phyloP scores from a whole-genome alignment of 306 rosid genomes.

The Fragaria ananassa region DNA sequence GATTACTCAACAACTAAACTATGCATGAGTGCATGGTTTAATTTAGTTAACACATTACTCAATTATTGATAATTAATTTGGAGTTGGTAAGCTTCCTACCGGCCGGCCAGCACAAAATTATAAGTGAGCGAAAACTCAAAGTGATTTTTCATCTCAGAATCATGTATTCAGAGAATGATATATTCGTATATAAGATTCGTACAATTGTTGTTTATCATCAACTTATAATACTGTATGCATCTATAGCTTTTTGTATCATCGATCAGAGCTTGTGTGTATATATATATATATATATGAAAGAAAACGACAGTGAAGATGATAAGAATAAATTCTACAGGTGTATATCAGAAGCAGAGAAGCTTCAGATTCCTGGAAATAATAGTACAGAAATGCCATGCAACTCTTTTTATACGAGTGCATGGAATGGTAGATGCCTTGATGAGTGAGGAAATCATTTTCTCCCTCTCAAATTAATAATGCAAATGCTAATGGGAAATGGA shows the following conservation, averaged over 20 bases:
- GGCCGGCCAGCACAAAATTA: neutral
- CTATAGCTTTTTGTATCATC: neutral
- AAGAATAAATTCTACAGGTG: neutral
- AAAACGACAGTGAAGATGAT: neutral
- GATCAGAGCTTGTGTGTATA: neutral
- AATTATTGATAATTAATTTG: neutral
- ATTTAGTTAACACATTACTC: neutral
- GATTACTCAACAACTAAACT: neutral
- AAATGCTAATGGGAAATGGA: conserved; percentile 19
- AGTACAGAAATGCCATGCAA: neutral
- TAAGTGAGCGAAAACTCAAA: neutral
- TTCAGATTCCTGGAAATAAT: neutral
- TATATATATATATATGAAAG: too few relatives aligned
- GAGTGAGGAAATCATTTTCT: conserved; percentile 27
- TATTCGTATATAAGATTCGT: neutral
- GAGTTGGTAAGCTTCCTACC: neutral
- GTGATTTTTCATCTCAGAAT: neutral
- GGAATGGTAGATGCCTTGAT: conserved; percentile 19
- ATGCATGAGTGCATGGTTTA: neutral
- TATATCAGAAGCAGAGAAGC: neutral
- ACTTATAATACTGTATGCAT: too few relatives aligned
- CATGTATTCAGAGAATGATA: neutral
- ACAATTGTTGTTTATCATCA: neutral
- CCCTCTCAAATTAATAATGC: conserved; percentile 30
- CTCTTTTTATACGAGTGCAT: conserved; percentile 10